Base-by-base conservation (phyloP, 2,329 filamentous ascomycete genomes). In the Neonectria ditissima region DNA sequence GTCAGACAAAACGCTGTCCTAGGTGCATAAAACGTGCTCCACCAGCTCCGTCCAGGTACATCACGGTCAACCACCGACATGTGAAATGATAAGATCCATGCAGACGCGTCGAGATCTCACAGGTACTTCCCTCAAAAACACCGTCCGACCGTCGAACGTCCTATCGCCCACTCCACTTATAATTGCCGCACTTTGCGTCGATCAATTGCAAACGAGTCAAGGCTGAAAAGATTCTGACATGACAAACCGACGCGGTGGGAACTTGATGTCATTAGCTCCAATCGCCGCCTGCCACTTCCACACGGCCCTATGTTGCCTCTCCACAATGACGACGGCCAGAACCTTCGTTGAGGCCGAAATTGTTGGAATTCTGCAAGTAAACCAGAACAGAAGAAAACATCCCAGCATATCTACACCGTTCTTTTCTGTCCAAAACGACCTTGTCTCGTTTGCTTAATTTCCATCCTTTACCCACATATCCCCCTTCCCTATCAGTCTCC, bases 181-280 rank as follows among this genome's bases (percentile, higher is more conserved):
- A 50, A 32, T 20, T 13, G 11, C 16, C 47, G 47, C 47, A 30
- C 28, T 20, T 20, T 14, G 47, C n/a, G 47, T 32, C 47, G 47
- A 50, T 50, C 47, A 20, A 20, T 18, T 20, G 26, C 47, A 32
- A 50, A 22, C n/a, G 47, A 50, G 16, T 50, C 47, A 32, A 47
- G 4, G 10, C 7, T 50, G 28, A 3, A 11, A 50, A 32, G 47
- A 14, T 11, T 50, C n/a, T 22, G 47, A n/a, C 47, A 30, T 28
- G 13, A 26, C 13, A 20, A 20, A 34, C 47, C 28, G 28, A 32
- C 11, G 9, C 11, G n/a, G 47, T 50, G 47, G 28, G 11, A 50
- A 50, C 47, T 18, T 32, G 47, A 34, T 50, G 47, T 50, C 47
- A 50, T 50, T 14, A 50, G 28, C 47, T 28, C 28, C 47, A 50